Evolutionary conservation across 768 basidiomycete species (phyloP).

Genomic region (Calocera viscosa): DNA sequence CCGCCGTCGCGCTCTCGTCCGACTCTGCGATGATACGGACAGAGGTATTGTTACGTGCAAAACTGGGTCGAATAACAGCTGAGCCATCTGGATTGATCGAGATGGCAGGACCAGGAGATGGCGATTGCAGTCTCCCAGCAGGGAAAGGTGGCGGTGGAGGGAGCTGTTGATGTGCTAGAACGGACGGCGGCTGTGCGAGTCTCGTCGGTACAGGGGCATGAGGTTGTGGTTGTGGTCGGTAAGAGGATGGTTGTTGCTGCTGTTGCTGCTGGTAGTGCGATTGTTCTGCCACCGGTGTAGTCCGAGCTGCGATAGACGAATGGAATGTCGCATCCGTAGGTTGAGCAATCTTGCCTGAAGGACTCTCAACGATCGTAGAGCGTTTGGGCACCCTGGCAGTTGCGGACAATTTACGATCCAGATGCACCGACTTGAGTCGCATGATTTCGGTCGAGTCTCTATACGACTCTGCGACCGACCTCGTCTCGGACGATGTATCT

Average conservation of each 20-base stretch:
- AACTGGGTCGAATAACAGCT: conserved; percentile 45
- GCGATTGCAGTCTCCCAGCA: background rate
- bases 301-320: conserved; percentile 22
- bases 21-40: conserved; percentile 55
- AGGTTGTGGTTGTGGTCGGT: conserved; percentile 1
- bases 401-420: conserved; percentile 90
- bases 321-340: conserved; percentile 39
- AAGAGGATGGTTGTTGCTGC: conserved; percentile 7
- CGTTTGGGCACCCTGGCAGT: conserved; percentile 85
- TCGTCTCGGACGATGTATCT: conserved; percentile 27
- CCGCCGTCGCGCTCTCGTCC: background rate
- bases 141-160: background rate
- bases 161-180: background rate
- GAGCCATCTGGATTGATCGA: background rate
- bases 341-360: conserved; percentile 74
- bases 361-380: conserved; percentile 91
- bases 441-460: conserved; percentile 82
- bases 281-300: conserved; percentile 34
- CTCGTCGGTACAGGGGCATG: conserved; percentile 8
- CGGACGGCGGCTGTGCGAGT: background rate
- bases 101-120: background rate
- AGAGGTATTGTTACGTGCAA: conserved; percentile 68
- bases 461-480: conserved; percentile 40
- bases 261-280: conserved; percentile 28
- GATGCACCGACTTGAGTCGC: conserved; percentile 85